Evolutionary conservation across 1,284 basidiomycete genomes (phyloP).

Genomic region (Neonothopanus nambi): DNA sequence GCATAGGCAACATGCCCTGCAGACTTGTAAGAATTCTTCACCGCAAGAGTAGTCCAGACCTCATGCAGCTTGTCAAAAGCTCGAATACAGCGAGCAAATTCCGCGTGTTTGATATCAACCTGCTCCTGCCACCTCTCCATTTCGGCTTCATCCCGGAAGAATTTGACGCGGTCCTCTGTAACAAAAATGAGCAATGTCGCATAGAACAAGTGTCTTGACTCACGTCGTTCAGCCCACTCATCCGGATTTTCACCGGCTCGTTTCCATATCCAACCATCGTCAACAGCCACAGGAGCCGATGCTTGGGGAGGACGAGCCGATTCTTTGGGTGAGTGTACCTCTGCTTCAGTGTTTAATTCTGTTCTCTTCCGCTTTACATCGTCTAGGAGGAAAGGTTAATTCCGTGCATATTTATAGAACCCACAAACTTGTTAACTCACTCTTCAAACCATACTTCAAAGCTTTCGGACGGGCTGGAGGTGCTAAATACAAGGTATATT

Average conservation of each 20-base stretch:
- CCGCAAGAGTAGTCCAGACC: constrained; percentile 10
- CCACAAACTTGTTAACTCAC: too few relatives aligned
- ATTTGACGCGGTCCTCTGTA: constrained; percentile 29
- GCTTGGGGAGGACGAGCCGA: too few relatives aligned
- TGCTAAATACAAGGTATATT: too few relatives aligned
- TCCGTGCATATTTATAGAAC: too few relatives aligned
- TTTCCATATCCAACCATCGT: constrained; percentile 8
- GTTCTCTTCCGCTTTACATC: not conserved
- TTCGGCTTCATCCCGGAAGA: constrained; percentile 30
- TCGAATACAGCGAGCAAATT: constrained; percentile 21
- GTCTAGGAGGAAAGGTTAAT: too few relatives aligned
- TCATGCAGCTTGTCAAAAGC: constrained; percentile 16
- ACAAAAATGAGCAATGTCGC: not conserved
- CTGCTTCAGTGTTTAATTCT: not conserved
- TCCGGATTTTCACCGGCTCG: not conserved
- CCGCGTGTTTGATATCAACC: constrained; percentile 24
- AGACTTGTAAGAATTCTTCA: not conserved
- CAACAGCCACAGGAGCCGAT: not conserved
- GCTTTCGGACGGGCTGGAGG: too few relatives aligned
- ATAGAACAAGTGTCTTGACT: not conserved
- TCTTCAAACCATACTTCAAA: too few relatives aligned
- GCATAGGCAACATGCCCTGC: constrained; percentile 16
- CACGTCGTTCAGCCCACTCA: constrained; percentile 4
- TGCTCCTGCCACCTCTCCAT: constrained; percentile 29
- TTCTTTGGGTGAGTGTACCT: too few relatives aligned